Conservation (phyloP, 2,329 filamentous ascomycete species). For the Aspergillus sp. region DNA sequence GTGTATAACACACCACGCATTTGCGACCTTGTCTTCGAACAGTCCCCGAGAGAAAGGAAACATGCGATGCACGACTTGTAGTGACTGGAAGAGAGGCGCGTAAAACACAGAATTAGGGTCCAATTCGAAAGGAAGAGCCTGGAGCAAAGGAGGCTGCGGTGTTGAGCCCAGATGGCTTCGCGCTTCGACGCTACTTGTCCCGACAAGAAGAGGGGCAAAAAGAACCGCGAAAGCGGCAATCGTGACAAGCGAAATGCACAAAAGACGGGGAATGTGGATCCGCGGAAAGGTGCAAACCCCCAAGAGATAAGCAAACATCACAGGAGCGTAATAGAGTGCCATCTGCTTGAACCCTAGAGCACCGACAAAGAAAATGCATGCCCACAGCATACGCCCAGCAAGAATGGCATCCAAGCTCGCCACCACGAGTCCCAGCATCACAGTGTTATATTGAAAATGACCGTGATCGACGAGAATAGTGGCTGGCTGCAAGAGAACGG, state of each 20-base stretch:
- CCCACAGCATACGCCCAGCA: constrained; percentile 76
- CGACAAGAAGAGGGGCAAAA: constrained; percentile 65
- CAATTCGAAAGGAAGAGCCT: constrained; percentile 50
- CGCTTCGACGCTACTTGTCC: constrained; percentile 60
- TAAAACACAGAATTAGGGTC: constrained; percentile 63
- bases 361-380: constrained; percentile 84
- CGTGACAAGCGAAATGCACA: constrained; percentile 69
- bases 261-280: constrained; percentile 58
- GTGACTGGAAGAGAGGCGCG: constrained; percentile 65
- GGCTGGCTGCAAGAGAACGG: constrained; percentile 84
- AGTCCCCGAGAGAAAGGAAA: constrained; percentile 94
- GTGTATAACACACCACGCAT: constrained; percentile 93
- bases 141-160: constrained; percentile 54
- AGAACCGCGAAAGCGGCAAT: constrained; percentile 64
- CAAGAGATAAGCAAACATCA: constrained; percentile 83
- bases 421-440: constrained; percentile 88
- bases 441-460: constrained; percentile 96
- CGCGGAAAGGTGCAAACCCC: constrained; percentile 75
- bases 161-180: constrained; percentile 55
- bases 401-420: constrained; percentile 83
- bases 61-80: constrained; percentile 81
- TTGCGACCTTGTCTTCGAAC: constrained; percentile 98
- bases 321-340: constrained; percentile 93
- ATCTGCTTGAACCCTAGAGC: constrained; percentile 99
- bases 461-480: constrained; percentile 90